phyloP scores from a whole-genome alignment of 2,329 filamentous ascomycete genomes.

The Ceratocystis diversiconidia region DNA sequence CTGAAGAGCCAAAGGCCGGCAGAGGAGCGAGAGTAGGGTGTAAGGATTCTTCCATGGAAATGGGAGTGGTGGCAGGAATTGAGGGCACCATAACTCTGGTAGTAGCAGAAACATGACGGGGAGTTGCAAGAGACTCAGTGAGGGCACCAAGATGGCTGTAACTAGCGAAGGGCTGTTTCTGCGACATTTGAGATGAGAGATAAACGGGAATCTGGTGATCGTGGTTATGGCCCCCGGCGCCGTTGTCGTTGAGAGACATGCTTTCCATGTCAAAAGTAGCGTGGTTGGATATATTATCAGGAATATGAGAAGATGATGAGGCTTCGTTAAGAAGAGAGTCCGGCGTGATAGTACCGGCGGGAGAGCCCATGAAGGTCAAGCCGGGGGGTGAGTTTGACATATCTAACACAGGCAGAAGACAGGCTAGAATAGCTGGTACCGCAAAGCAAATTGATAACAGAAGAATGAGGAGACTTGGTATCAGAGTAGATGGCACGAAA shows the following conservation, averaged over 20 bases:
- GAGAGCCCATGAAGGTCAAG: constrained; percentile 8
- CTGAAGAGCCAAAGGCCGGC: constrained; percentile 1
- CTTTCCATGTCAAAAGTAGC: neutral
- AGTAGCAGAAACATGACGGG: neutral
- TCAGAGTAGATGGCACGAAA: neutral
- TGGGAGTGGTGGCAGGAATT: neutral
- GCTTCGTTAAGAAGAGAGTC: neutral
- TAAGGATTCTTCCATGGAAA: neutral
- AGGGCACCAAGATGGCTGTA: neutral
- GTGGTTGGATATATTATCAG: neutral
- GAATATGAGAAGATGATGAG: neutral
- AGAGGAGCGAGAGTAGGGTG: neutral
- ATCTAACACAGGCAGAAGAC: neutral
- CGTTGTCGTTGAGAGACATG: neutral
- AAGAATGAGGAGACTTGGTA: neutral
- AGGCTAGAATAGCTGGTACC: neutral
- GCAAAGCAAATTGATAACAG: neutral
- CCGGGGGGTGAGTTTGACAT: constrained; percentile 11
- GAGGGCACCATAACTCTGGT: neutral
- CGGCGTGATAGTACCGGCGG: neutral
- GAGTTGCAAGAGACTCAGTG: neutral
- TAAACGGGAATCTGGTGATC: constrained; percentile 1
- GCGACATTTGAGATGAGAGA: neutral
- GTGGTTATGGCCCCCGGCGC: neutral
- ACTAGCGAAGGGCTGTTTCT: neutral